Evolutionary conservation across 2,329 filamentous ascomycete genomes (phyloP).

Genomic region (Truncatella angustata): DNA sequence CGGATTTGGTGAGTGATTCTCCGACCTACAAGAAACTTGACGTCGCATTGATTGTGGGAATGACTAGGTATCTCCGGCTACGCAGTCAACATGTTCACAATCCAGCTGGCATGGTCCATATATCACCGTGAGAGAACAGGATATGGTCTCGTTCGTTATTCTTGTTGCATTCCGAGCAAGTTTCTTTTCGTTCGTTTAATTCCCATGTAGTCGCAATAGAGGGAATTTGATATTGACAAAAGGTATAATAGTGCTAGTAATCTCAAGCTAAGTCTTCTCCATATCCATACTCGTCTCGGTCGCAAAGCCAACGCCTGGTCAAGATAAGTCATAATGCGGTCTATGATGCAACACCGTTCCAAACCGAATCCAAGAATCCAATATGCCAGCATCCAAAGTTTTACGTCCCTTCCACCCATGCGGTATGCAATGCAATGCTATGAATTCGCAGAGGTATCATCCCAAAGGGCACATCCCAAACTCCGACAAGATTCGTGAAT

Average conservation of each 20-base stretch:
- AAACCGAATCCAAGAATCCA: neutral
- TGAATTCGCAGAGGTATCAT: constrained; percentile 4
- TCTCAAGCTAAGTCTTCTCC: neutral
- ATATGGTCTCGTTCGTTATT: no score
- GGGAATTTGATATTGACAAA: neutral
- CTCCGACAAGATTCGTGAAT: neutral
- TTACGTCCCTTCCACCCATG: neutral
- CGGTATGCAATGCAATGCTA: constrained; percentile 1
- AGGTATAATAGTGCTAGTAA: neutral
- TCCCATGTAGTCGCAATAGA: neutral
- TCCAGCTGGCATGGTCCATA: no score
- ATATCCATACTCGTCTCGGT: neutral
- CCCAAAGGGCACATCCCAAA: neutral
- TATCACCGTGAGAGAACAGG: no score
- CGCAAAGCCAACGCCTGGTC: neutral
- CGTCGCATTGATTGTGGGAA: neutral
- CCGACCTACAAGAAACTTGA: neutral
- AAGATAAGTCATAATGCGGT: neutral
- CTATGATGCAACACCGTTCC: neutral
- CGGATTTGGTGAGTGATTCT: neutral
- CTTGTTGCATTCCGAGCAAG: no score
- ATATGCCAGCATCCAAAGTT: neutral
- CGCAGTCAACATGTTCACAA: no score
- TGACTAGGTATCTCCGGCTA: no score
- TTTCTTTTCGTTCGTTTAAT: no score